Conservation (phyloP, 2,329 filamentous ascomycete species). For the Pseudonectria foliicola region DNA sequence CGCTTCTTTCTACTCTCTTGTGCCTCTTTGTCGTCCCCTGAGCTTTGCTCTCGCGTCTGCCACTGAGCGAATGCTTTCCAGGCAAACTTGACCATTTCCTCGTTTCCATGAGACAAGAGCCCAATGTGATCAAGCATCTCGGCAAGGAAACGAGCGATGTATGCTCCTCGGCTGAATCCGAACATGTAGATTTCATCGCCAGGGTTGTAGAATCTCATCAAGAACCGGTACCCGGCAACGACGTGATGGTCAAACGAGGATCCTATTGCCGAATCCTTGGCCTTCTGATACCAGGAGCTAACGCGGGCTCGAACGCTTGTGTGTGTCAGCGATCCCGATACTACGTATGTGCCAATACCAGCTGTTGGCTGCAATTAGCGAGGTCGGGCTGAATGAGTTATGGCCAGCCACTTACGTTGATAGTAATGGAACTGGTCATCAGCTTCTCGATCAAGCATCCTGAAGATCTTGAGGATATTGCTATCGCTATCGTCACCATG, state of each 20-base stretch:
- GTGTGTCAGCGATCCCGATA: constrained; percentile 51
- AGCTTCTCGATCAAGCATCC: constrained; percentile 59
- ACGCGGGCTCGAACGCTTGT: constrained; percentile 50
- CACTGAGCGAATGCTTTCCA: constrained; percentile 76
- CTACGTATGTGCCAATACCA: constrained; percentile 67
- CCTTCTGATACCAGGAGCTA: constrained; percentile 61
- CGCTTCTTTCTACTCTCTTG: constrained; percentile 31
- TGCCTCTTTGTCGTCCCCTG: constrained; percentile 34
- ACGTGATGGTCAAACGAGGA: constrained; percentile 78
- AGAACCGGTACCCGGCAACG: constrained; percentile 72
- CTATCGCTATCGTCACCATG: constrained; percentile 56
- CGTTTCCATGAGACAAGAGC: constrained; percentile 71
- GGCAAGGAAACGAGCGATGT: constrained; percentile 67
- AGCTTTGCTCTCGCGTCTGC: constrained; percentile 52
- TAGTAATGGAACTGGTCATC: constrained; percentile 58
- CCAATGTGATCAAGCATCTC: constrained; percentile 84
- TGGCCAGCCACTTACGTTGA: constrained; percentile 41
- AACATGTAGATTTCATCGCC: constrained; percentile 65
- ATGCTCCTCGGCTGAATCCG: constrained; percentile 66
- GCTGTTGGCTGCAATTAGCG: constrained; percentile 29
- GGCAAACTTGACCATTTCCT: constrained; percentile 77
- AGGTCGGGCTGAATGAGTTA: not conserved
- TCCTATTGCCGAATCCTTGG: constrained; percentile 73
- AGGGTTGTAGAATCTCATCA: constrained; percentile 65
- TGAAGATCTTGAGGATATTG: constrained; percentile 64